Percentiles rank a stretch among this genome's conserved stretches.
Conservation (phyloP, 2,329 filamentous ascomycete genomes). For the Penicillium olsonii region DNA sequence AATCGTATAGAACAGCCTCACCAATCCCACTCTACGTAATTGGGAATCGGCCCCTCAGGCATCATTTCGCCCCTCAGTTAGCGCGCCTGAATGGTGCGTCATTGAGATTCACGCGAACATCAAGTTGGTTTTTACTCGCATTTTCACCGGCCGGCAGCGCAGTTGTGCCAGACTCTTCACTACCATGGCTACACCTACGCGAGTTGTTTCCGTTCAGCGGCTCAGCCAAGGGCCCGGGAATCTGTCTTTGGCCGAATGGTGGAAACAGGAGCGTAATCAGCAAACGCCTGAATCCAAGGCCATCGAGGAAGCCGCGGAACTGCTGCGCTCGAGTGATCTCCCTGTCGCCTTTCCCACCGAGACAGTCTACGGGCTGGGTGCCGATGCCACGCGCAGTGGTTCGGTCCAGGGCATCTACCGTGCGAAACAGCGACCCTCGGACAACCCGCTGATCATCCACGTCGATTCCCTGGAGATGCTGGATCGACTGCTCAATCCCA, state of each 20-base stretch:
- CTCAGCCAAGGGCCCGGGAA: slow-evolving; percentile 38
- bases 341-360: slow-evolving; percentile 97
- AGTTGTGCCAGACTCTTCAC: slow-evolving; percentile 27
- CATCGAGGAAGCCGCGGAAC: slow-evolving; percentile 66
- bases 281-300: slow-evolving; percentile 50
- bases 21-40: slow-evolving; percentile 2
- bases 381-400: slow-evolving; percentile 81
- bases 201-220: slow-evolving; percentile 41
- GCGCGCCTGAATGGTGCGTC: slow-evolving; percentile 19
- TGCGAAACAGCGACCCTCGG: slow-evolving; percentile 85
- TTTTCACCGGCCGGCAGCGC: slow-evolving; percentile 35
- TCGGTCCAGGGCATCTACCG: slow-evolving; percentile 90
- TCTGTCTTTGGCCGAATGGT: slow-evolving; percentile 41
- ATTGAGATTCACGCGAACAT: slow-evolving; percentile 17
- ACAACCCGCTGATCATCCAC: slow-evolving; percentile 95
- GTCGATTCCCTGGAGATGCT: slow-evolving; percentile 79
- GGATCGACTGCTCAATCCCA: slow-evolving; percentile 58
- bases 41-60: slow-evolving; percentile 9
- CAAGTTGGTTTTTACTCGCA: slow-evolving; percentile 33
- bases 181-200: slow-evolving; percentile 30
- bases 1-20: neutral
- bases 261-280: slow-evolving; percentile 37
- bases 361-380: slow-evolving; percentile 96
- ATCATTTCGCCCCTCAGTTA: slow-evolving; percentile 17
- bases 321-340: slow-evolving; percentile 64